phyloP scores from a whole-genome alignment of 2,329 filamentous ascomycete genomes.

The Exophiala aquamarina region DNA sequence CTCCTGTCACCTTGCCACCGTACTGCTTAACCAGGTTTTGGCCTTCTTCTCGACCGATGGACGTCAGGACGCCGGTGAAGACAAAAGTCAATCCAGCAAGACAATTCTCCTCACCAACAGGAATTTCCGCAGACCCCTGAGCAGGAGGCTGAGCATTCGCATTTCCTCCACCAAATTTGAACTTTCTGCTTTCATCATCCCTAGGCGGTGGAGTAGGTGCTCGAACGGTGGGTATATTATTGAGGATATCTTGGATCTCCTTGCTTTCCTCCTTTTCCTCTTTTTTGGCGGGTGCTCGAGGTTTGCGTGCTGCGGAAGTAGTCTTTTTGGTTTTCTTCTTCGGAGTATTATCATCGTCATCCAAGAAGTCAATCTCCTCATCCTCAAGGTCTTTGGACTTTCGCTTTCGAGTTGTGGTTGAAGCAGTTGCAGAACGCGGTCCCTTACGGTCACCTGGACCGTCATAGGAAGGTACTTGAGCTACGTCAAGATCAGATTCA shows the following conservation, averaged over 20 bases:
- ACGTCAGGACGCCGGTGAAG: conserved; percentile 84
- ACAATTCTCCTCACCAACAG: conserved; percentile 83
- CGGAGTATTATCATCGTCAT: conserved; percentile 54
- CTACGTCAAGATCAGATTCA: conserved; percentile 30
- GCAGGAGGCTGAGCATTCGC: conserved; percentile 61
- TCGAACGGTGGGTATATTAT: conserved; percentile 79
- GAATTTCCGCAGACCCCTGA: conserved; percentile 68
- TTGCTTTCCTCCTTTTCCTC: conserved; percentile 66
- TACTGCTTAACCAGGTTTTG: conserved; percentile 87
- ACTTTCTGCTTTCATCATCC: conserved; percentile 70
- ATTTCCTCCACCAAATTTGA: conserved; percentile 47
- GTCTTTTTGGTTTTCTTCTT: conserved; percentile 41
- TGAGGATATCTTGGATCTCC: conserved; percentile 77
- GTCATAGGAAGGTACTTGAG: conserved; percentile 25
- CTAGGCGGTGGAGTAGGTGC: conserved; percentile 80
- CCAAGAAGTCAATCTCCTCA: conserved; percentile 27
- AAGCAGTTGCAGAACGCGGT: conserved; percentile 31
- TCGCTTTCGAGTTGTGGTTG: conserved; percentile 48
- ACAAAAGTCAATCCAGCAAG: conserved; percentile 88
- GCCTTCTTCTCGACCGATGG: conserved; percentile 79
- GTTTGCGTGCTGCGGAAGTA: conserved; percentile 41
- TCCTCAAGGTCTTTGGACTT: conserved; percentile 58
- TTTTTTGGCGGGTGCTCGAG: conserved; percentile 65
- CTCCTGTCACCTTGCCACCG: conserved; percentile 83
- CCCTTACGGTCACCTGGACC: conserved; percentile 38